These are phyloP conservation scores for Lipomyces sp. DNA, from an alignment of 805 yeast genomes.

Conservation along the genomic window DNA sequence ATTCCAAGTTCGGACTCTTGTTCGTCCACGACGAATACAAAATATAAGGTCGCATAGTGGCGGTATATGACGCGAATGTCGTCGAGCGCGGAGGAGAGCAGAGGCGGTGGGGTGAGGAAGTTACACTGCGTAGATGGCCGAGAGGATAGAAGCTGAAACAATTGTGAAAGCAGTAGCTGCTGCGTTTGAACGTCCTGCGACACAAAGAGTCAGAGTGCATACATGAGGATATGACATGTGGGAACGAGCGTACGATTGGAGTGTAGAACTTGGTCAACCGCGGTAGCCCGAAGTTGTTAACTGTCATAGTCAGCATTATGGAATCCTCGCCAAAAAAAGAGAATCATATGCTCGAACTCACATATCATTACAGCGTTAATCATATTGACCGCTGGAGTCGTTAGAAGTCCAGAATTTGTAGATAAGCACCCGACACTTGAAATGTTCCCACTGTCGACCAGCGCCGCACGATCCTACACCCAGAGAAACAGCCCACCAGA, in stretches of 20 bases:
- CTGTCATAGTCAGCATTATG: conserved; percentile 37
- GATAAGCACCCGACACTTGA: no score
- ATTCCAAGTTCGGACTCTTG: conserved; percentile 95
- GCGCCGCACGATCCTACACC: no score
- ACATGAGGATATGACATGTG: neutral
- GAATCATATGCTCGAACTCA: conserved; percentile 41
- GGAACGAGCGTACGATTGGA: conserved; percentile 48
- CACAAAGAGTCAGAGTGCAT: neutral
- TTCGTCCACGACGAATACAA: conserved; percentile 92
- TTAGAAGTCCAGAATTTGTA: no score
- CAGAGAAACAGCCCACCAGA: no score
- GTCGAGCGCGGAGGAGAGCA: conserved; percentile 50
- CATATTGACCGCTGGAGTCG: conserved; percentile 45
- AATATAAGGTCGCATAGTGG: conserved; percentile 92
- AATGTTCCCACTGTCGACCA: no score
- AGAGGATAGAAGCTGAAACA: conserved; percentile 68
- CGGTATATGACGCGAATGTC: conserved; percentile 87
- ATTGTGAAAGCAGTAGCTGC: conserved; percentile 72
- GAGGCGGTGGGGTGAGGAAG: conserved; percentile 84
- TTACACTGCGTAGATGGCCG: conserved; percentile 78
- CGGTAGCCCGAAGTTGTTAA: conserved; percentile 87
- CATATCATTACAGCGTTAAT: conserved; percentile 83
- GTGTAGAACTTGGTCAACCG: conserved; percentile 88
- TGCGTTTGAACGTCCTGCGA: conserved; percentile 70
- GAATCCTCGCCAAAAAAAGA: conserved; percentile 1